Conservation (phyloP, 352 stramenopile genomes). For the Saprolegnia parasitica region DNA sequence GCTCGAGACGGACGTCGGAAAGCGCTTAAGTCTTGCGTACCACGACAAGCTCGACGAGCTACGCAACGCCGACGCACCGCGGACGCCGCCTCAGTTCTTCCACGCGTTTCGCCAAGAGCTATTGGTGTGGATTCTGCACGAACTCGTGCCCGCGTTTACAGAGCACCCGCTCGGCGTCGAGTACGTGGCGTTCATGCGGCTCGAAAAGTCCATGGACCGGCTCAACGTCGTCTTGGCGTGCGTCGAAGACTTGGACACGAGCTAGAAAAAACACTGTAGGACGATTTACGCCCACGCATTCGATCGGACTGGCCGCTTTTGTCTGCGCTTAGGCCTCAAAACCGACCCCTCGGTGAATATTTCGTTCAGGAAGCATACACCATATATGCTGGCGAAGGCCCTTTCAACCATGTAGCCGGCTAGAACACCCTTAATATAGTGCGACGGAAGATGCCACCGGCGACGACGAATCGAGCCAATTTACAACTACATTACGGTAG, state of each 20-base stretch:
- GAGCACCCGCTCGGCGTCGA: conserved; percentile 7
- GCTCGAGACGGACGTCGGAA: neutral
- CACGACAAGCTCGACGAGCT: neutral
- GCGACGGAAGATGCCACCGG: too few relatives aligned
- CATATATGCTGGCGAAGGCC: too few relatives aligned
- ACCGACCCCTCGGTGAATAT: too few relatives aligned
- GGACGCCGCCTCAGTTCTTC: neutral
- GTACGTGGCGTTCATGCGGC: neutral
- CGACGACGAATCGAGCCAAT: too few relatives aligned
- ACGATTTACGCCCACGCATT: too few relatives aligned
- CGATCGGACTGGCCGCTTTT: too few relatives aligned
- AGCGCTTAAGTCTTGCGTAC: neutral
- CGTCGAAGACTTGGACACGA: conserved; percentile 8
- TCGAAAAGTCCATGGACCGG: conserved; percentile 14
- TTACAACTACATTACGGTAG: too few relatives aligned
- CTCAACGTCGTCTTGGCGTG: conserved; percentile 14
- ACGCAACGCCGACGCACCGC: neutral
- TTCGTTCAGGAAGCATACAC: too few relatives aligned
- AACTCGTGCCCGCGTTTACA: neutral
- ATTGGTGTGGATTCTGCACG: neutral
- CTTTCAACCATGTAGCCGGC: too few relatives aligned
- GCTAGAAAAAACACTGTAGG: neutral
- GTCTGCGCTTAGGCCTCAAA: too few relatives aligned
- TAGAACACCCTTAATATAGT: too few relatives aligned
- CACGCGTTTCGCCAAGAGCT: conserved; percentile 4